phyloP scores from a whole-genome alignment of 2,329 filamentous ascomycete species.

The Biscogniauxia sp. region DNA sequence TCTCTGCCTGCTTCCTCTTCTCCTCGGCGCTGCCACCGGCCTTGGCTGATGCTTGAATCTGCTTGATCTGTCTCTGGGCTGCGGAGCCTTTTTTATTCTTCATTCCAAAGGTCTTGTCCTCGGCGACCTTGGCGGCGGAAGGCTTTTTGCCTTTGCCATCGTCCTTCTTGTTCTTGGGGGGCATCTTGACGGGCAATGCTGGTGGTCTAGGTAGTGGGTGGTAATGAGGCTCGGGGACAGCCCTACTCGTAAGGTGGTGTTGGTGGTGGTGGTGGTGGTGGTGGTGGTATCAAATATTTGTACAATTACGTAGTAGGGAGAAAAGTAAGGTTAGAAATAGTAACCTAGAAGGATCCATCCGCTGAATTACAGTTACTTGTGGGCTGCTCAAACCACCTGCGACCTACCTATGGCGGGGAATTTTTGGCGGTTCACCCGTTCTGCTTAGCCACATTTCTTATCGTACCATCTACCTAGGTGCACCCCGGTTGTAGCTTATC shows the following conservation, averaged over 20 bases:
- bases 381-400: background rate
- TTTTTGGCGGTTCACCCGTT: background rate
- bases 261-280: too few species aligned
- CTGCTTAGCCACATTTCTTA: background rate
- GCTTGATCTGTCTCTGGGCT: slow-evolving; percentile 87
- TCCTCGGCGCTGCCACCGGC: slow-evolving; percentile 79
- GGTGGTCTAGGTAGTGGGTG: background rate
- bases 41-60: slow-evolving; percentile 71
- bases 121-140: slow-evolving; percentile 62
- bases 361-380: slow-evolving; percentile 1
- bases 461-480: background rate
- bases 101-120: slow-evolving; percentile 99
- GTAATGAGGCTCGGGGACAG: background rate
- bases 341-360: background rate
- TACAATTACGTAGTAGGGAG: background rate
- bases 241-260: background rate
- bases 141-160: slow-evolving; percentile 53
- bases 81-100: slow-evolving; percentile 98
- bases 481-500: background rate
- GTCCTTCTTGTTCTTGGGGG: slow-evolving; percentile 62
- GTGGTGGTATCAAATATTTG: background rate
- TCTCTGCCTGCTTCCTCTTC: slow-evolving; percentile 73
- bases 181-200: slow-evolving; percentile 56
- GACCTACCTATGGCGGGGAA: background rate
- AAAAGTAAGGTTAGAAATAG: background rate